Evolutionary conservation across 2,329 filamentous ascomycete species (phyloP).

Genomic region (Tolypocladium sp.): DNA sequence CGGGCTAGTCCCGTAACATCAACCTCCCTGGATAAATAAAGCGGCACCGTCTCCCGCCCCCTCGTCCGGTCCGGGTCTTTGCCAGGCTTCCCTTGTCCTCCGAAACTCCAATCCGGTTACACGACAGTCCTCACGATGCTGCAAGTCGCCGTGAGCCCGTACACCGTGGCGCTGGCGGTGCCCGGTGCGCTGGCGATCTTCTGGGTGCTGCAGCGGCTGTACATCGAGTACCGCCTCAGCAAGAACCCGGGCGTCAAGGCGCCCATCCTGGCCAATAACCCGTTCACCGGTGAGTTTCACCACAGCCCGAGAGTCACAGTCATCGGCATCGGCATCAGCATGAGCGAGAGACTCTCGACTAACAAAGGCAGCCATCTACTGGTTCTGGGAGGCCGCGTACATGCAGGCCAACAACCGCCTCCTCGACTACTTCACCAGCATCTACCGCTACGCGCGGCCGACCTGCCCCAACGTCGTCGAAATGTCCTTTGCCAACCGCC

Average conservation of each 20-base stretch:
- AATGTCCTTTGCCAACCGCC: conserved; percentile 39
- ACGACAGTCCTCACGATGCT: background rate
- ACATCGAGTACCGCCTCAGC: conserved; percentile 3
- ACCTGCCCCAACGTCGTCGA: conserved; percentile 32
- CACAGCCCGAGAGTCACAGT: too few relatives aligned
- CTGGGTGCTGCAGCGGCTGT: conserved; percentile 3
- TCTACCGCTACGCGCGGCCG: conserved; percentile 4
- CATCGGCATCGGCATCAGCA: too few relatives aligned
- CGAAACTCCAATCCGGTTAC: background rate
- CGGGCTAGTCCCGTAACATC: background rate
- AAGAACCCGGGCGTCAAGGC: conserved; percentile 5
- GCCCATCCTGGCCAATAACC: conserved; percentile 4
- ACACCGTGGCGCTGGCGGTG: conserved; percentile 3
- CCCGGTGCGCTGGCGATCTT: conserved; percentile 1
- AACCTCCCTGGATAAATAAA: background rate
- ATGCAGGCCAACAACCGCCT: conserved; percentile 11
- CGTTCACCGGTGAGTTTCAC: conserved; percentile 4
- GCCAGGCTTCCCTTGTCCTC: background rate
- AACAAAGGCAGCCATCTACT: conserved; percentile 3
- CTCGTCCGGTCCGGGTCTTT: background rate
- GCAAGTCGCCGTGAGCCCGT: conserved; percentile 1
- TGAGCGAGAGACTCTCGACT: too few relatives aligned
- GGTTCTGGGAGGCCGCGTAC: conserved; percentile 2
- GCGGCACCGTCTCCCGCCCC: too few relatives aligned
- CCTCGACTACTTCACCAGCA: conserved; percentile 5